Evolutionary conservation across 1,139 yeast species (phyloP), one percentile per base, ranked within the genome.

Genomic region (Diutina ranongensis): DNA sequence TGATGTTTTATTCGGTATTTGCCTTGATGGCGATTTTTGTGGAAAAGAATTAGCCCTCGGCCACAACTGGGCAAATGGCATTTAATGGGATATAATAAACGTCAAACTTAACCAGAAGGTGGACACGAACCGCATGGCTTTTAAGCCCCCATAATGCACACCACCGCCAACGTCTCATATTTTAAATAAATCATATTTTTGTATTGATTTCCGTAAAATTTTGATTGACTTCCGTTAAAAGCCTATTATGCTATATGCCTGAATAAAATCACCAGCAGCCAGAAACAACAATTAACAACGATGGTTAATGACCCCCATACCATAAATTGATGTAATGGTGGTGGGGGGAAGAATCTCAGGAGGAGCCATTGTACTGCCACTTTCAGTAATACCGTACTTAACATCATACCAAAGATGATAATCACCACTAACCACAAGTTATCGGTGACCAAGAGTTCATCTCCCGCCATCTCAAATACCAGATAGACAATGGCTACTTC

Each of bases 1-100:
- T 85, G 16, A 79, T 92, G 67, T 92, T 92, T 60, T 92, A 94
- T 68, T 80, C 89, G 47, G 94, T 92, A 3, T 94, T 94, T 71
- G 96, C 97, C 33, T 73, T 94, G 54, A 88, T 92, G 95, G 94
- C 97, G 4, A 83, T 94, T 40, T 92, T 92, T 59, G 94, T 84
- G 33, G 85, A 76, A 55, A 34, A 40, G 21, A 27, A 19, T 18
- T n/a, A n/a, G n/a, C n/a, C n/a, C n/a, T n/a, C n/a, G n/a, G n/a
- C n/a, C n/a, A n/a, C n/a, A n/a, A n/a, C n/a, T n/a, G n/a, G n/a
- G n/a, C n/a, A n/a, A n/a, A n/a, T n/a, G n/a, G n/a, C n/a, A n/a
- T n/a, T n/a, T n/a, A n/a, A n/a, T n/a, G n/a, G n/a, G n/a, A n/a
- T n/a, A n/a, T n/a, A n/a, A n/a, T n/a, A n/a, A n/a, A n/a, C n/a